Conservation (phyloP, 140 eudicot genomes). For the Ambrosia hybrid region DNA sequence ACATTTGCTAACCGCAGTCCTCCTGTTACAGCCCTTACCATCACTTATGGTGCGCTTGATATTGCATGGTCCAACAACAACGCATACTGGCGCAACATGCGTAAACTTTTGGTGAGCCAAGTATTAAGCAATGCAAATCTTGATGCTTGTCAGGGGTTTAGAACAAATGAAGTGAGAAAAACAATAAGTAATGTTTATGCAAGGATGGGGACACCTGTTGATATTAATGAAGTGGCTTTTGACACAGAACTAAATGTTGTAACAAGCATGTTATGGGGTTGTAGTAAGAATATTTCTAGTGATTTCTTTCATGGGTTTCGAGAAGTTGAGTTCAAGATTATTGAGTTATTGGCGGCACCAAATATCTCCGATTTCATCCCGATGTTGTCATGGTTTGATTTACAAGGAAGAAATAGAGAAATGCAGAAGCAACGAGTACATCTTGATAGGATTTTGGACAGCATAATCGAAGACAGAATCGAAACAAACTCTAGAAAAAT, state of each 20-base stretch:
- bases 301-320: conserved; percentile 43
- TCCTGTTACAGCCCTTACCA: conserved; percentile 40
- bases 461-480: conserved; percentile 27
- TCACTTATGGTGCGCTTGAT: conserved; percentile 46
- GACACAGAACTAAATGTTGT: conserved; percentile 48
- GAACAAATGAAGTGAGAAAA: conserved; percentile 45
- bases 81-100: conserved; percentile 61
- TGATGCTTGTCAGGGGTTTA: conserved; percentile 34
- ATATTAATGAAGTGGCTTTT: conserved; percentile 53
- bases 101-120: conserved; percentile 58
- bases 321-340: conserved; percentile 43
- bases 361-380: conserved; percentile 58
- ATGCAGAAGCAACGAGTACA: conserved; percentile 26
- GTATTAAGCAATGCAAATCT: conserved; percentile 51
- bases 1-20: conserved; percentile 72
- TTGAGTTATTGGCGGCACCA: conserved; percentile 32
- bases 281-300: conserved; percentile 18
- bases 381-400: conserved; percentile 46
- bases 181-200: conserved; percentile 27
- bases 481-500: conserved; percentile 1
- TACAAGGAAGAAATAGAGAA: conserved; percentile 40
- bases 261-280: conserved; percentile 78
- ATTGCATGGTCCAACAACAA: conserved; percentile 56
- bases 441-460: conserved; percentile 34
- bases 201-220: conserved; percentile 37